These are phyloP conservation scores for Capniomyces stellatus DNA, from an alignment of 371 early-diverging fungal species.

Conservation along the genomic window DNA sequence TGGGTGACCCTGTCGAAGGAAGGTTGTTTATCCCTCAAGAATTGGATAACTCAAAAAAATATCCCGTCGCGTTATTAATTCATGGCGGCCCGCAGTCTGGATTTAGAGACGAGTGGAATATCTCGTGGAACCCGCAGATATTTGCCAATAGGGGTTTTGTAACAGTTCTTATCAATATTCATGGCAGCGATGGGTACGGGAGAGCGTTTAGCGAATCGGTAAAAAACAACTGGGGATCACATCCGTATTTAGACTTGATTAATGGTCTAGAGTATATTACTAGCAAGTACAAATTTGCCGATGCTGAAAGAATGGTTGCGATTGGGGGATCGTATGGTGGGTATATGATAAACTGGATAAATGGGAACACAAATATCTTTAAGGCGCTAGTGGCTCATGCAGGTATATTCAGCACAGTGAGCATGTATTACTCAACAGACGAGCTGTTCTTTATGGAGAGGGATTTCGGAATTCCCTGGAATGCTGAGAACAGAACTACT, in stretches of 20 bases:
- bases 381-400: conserved; percentile 62
- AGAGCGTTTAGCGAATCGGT: conserved; percentile 59
- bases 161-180: conserved; percentile 52
- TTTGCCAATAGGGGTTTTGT: conserved; percentile 59
- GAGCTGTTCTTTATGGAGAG: conserved; percentile 65
- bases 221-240: conserved; percentile 54
- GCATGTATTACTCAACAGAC: conserved; percentile 53
- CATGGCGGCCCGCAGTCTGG: conserved; percentile 73
- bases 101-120: conserved; percentile 47
- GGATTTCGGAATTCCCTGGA: conserved; percentile 57
- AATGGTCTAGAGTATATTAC: conserved; percentile 49
- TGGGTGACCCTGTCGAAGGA: conserved; percentile 44
- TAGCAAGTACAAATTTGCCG: conserved; percentile 36
- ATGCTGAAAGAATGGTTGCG: conserved; percentile 38
- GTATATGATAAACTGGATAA: conserved; percentile 67
- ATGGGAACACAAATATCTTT: conserved; percentile 48
- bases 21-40: conserved; percentile 46
- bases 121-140: conserved; percentile 58
- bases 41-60: conserved; percentile 35
- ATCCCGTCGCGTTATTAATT: conserved; percentile 65
- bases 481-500: conserved; percentile 28
- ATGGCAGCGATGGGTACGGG: conserved; percentile 73
- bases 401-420: conserved; percentile 51
- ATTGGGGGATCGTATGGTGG: conserved; percentile 74
- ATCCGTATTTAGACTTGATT: conserved; percentile 55